These are phyloP conservation scores for Elaphomyces granulatus DNA, from an alignment of 495 filamentous ascomycete species.

Conservation along the genomic window DNA sequence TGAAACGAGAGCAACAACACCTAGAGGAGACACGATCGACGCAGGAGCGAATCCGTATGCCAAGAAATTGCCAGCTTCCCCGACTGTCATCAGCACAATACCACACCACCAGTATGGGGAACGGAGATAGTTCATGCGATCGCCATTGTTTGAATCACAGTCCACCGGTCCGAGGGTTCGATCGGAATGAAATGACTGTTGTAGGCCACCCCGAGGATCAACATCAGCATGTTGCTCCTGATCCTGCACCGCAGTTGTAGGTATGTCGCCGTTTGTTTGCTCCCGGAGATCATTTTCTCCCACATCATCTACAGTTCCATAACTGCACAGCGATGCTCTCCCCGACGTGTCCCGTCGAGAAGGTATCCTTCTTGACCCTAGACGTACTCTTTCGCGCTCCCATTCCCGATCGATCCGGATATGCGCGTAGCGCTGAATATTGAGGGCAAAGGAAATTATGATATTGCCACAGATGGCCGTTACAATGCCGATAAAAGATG, in stretches of 20 bases:
- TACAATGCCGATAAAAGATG: slow-evolving; percentile 83
- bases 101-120: slow-evolving; percentile 96
- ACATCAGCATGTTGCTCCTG: slow-evolving; percentile 7
- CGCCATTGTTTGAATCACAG: slow-evolving; percentile 12
- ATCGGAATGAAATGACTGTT: slow-evolving; percentile 27
- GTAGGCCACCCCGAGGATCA: slow-evolving; percentile 11
- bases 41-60: slow-evolving; percentile 98
- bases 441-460: slow-evolving; percentile 87
- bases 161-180: slow-evolving; percentile 23
- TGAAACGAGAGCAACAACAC: slow-evolving; percentile 86
- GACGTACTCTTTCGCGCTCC: slow-evolving; percentile 30
- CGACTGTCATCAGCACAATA: slow-evolving; percentile 79
- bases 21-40: slow-evolving; percentile 91
- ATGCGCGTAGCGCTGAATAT: slow-evolving; percentile 92
- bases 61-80: slow-evolving; percentile 90
- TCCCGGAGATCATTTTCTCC: slow-evolving; percentile 15
- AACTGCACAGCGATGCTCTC: slow-evolving; percentile 8
- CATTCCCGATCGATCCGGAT: slow-evolving; percentile 55
- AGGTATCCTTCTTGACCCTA: slow-evolving; percentile 21
- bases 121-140: slow-evolving; percentile 57
- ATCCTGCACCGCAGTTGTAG: slow-evolving; percentile 7
- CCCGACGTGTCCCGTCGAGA: slow-evolving; percentile 15
- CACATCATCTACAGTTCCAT: slow-evolving; percentile 27
- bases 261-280: slow-evolving; percentile 2
- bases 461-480: slow-evolving; percentile 86